Conservation (phyloP, 495 filamentous ascomycete species). For the Lindgomyces ingoldianus region DNA sequence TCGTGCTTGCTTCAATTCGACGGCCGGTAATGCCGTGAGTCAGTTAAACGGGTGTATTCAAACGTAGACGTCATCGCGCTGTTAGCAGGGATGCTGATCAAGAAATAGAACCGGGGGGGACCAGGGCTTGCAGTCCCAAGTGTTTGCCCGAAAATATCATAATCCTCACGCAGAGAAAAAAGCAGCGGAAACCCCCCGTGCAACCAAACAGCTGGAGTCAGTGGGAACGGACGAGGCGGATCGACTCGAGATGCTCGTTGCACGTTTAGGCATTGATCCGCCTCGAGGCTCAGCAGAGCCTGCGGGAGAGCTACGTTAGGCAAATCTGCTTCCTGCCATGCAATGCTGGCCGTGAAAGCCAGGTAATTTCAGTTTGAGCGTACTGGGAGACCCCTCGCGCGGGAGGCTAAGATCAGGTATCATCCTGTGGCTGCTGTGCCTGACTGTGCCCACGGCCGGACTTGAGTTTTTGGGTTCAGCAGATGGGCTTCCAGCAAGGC, state of each 20-base stretch:
- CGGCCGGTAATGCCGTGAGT: conserved; percentile 1
- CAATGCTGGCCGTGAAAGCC: not conserved
- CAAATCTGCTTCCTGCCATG: conserved; percentile 10
- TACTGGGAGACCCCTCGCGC: not conserved
- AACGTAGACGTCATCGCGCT: conserved; percentile 11
- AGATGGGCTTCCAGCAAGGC: not conserved
- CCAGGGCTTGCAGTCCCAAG: not conserved
- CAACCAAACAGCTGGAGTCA: not conserved
- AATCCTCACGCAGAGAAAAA: not conserved
- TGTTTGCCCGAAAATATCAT: not conserved
- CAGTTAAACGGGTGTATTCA: not conserved
- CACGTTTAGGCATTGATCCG: not conserved
- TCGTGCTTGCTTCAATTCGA: not conserved
- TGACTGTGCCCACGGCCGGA: conserved; percentile 6
- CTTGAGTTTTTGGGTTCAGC: not conserved
- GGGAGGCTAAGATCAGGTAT: conserved; percentile 10
- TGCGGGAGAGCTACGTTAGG: conserved; percentile 26
- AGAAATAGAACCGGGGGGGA: conserved; percentile 6
- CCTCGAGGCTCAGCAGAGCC: conserved; percentile 17
- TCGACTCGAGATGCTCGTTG: conserved; percentile 12
- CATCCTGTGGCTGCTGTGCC: conserved; percentile 1
- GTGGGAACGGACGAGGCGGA: not conserved
- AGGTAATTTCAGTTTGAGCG: not conserved
- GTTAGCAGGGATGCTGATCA: conserved; percentile 3
- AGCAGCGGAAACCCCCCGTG: no score